Base-by-base conservation (phyloP, 495 filamentous ascomycete species). In the Parachaetomium inaequale region DNA sequence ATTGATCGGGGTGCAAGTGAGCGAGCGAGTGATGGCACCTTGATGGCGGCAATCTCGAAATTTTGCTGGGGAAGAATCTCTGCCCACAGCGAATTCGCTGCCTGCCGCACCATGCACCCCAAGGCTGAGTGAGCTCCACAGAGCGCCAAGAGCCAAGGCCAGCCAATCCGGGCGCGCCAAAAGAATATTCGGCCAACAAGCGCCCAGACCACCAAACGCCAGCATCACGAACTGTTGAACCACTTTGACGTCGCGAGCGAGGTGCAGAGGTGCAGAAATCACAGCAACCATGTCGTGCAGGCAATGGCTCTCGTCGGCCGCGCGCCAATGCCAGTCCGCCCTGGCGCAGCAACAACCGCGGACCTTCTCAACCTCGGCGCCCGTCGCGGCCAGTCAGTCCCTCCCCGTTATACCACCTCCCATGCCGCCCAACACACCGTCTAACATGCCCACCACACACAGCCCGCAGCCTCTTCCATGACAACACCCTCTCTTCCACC, bases 401-500 rank as follows among this genome's bases (percentile, higher is more conserved):
- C 8, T 17, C 19, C n/a, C 11, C 19, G n/a, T n/a, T n/a, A n/a
- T n/a, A n/a, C 42, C 7, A 6, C 11, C 42, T 46, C n/a, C 43
- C 25, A 19, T 6, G 3, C 12, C 7, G 11, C 15, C 36, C 21
- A 14, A 12, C 12, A n/a, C 12, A 42, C 3, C 26, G 21, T 32
- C 42, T 46, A 45, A 45, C 55, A 57, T 17, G 19, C 42, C 17
- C 21, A 26, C 23, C 19, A 25, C 40, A n/a, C 50, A 55, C 31
- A 65, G 68, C 47, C 49, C 66, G 36, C 66, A 21, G 52, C 21
- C 43, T 63, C 15, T 52, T 65, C 25, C 58, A 58, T 53, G 21
- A 47, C 19, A 36, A 55, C 70, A 77, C 53, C 66, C 71, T 26
- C 73, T n/a, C 42, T 1, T 23, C 42, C 7, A 61, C 53, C 12